A percentile compares a stretch with the other conserved stretches of the same genome.
Evolutionary conservation across 2,329 filamentous ascomycete genomes (phyloP).

Genomic region (Bipolaris cookei): DNA sequence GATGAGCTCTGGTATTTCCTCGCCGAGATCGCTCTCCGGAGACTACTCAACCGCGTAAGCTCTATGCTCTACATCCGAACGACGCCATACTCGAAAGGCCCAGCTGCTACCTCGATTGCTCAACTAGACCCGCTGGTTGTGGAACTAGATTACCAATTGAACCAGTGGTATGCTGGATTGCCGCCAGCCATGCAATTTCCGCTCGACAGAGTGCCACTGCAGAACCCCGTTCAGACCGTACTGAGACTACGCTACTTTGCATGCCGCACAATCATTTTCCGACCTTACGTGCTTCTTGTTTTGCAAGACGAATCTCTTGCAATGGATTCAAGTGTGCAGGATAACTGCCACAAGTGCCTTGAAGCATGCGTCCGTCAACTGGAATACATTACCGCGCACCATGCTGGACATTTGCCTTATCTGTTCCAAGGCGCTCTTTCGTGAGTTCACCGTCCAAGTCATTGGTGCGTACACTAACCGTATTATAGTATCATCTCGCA

Average conservation of each 20-base stretch:
- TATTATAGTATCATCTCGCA: slow-evolving; percentile 76
- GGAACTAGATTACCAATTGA: slow-evolving; percentile 81
- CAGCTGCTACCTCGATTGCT: slow-evolving; percentile 68
- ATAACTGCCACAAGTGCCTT: slow-evolving; percentile 80
- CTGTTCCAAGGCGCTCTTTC: slow-evolving; percentile 80
- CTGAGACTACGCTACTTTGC: slow-evolving; percentile 81
- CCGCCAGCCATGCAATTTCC: slow-evolving; percentile 78
- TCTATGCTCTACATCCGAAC: slow-evolving; percentile 80
- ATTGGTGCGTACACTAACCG: slow-evolving; percentile 16
- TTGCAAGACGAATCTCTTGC: slow-evolving; percentile 77
- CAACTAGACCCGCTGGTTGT: slow-evolving; percentile 78
- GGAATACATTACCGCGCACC: slow-evolving; percentile 78
- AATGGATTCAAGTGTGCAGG: slow-evolving; percentile 73
- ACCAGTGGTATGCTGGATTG: slow-evolving; percentile 83
- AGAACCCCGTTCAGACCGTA: slow-evolving; percentile 79
- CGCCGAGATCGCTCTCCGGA: slow-evolving; percentile 78
- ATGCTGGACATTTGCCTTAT: slow-evolving; percentile 83
- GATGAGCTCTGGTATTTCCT: slow-evolving; percentile 88
- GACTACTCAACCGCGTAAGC: slow-evolving; percentile 78
- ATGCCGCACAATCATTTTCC: slow-evolving; percentile 84
- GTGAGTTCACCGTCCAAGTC: slow-evolving; percentile 36
- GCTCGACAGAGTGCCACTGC: slow-evolving; percentile 69
- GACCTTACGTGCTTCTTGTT: slow-evolving; percentile 81
- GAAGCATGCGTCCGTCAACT: slow-evolving; percentile 81
- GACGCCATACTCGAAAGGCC: slow-evolving; percentile 42